phyloP scores from a whole-genome alignment of 352 stramenopile genomes.

The Phytophthora uliginosa region DNA sequence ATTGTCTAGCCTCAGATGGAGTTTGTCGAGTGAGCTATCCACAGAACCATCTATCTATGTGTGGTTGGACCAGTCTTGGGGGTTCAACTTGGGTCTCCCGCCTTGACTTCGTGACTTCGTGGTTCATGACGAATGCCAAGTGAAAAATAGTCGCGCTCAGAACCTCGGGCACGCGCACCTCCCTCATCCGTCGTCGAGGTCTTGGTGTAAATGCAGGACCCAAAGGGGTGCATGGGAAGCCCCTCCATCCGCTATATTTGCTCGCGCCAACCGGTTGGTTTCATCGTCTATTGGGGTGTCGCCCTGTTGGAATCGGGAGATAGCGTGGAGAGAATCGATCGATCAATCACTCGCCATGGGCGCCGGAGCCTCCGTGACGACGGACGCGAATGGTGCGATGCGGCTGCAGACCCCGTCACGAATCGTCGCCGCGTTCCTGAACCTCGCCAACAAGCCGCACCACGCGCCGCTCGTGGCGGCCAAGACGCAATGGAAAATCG shows the following conservation, averaged over 20 bases:
- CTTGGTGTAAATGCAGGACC: conserved; percentile 1
- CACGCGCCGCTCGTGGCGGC: conserved; percentile 76
- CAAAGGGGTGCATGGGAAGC: not conserved
- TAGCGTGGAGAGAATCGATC: not conserved
- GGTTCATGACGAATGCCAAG: not conserved
- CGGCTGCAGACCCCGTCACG: conserved; percentile 60
- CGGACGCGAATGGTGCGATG: conserved; percentile 16
- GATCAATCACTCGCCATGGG: conserved; percentile 28
- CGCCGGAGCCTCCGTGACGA: conserved; percentile 55
- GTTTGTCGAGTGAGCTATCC: too few relatives aligned
- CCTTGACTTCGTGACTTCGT: not conserved
- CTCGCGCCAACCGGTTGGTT: conserved; percentile 19
- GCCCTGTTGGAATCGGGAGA: conserved; percentile 6
- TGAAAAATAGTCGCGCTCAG: conserved; percentile 10
- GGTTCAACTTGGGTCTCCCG: not conserved
- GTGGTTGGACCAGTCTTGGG: not conserved
- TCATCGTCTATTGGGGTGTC: conserved; percentile 18
- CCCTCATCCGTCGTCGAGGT: not conserved
- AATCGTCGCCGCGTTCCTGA: conserved; percentile 60
- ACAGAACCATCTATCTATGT: too few relatives aligned
- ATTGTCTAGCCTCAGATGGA: too few relatives aligned
- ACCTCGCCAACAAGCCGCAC: conserved; percentile 70
- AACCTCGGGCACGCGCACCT: not conserved
- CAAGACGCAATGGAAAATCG: conserved; percentile 86
- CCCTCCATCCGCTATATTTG: conserved; percentile 24